Percentiles rank a stretch among this genome's conserved stretches.
These are phyloP conservation scores for Allodekkera sacchari DNA, from an alignment of 805 yeast species.

Conservation along the genomic window DNA sequence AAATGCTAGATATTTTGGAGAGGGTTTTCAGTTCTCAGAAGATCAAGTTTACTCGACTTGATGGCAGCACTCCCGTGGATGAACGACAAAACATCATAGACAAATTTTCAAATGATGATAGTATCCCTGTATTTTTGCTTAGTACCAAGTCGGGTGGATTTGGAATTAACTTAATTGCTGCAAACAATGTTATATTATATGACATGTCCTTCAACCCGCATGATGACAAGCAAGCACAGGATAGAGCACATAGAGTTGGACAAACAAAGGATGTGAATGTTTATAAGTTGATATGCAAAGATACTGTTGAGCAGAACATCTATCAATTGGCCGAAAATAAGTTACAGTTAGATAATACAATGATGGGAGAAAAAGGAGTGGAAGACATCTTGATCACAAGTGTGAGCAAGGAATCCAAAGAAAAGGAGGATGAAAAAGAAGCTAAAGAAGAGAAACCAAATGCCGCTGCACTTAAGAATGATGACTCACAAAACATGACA, in stretches of 20 bases:
- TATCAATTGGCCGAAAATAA: slow-evolving; percentile 81
- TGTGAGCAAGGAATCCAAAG: slow-evolving; percentile 25
- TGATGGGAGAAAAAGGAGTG: slow-evolving; percentile 38
- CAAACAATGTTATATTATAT: slow-evolving; percentile 82
- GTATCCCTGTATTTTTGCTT: slow-evolving; percentile 77
- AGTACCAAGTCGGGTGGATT: slow-evolving; percentile 98
- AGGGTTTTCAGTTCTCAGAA: slow-evolving; percentile 53
- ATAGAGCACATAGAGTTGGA: slow-evolving; percentile 79
- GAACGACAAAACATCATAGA: slow-evolving; percentile 89
- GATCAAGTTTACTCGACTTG: slow-evolving; percentile 73
- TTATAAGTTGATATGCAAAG: slow-evolving; percentile 58
- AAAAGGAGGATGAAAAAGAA: slow-evolving; percentile 5
- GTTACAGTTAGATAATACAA: slow-evolving; percentile 70
- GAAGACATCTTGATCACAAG: slow-evolving; percentile 48
- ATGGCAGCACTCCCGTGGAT: slow-evolving; percentile 92
- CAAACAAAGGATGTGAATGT: slow-evolving; percentile 57
- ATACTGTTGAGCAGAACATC: slow-evolving; percentile 86
- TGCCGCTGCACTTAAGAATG: too few relatives aligned
- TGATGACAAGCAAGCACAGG: slow-evolving; percentile 98
- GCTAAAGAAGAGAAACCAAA: slow-evolving; percentile 1
- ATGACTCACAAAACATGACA: too few relatives aligned
- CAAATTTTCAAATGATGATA: slow-evolving; percentile 70
- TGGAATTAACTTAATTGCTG: slow-evolving; percentile 94
- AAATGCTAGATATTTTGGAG: slow-evolving; percentile 83
- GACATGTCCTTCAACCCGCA: slow-evolving; percentile 97